Conservation (phyloP, 2,329 filamentous ascomycete genomes). For the Curvularia sp. region DNA sequence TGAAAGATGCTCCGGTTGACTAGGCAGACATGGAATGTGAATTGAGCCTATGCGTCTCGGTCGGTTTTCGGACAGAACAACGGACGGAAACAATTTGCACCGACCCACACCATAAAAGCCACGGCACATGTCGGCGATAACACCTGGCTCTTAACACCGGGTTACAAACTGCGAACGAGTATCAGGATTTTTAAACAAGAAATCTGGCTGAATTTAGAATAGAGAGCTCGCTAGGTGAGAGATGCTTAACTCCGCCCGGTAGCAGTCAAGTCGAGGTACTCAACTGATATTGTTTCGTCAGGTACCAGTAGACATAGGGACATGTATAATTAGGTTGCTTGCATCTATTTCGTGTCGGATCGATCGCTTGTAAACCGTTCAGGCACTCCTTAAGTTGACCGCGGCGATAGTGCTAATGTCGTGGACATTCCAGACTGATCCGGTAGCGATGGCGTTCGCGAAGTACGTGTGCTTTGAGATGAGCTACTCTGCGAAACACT, state of each 20-base stretch:
- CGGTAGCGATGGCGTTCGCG: conserved; percentile 16
- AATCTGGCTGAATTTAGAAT: background rate
- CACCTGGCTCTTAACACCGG: conserved; percentile 12
- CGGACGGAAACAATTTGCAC: background rate
- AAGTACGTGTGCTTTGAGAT: conserved; percentile 3
- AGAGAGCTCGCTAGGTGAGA: too few species aligned
- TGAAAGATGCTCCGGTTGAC: background rate
- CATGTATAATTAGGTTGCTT: background rate
- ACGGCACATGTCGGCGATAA: background rate
- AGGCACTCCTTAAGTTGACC: conserved; percentile 2
- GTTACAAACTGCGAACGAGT: background rate
- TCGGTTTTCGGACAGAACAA: background rate
- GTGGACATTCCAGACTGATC: conserved; percentile 15
- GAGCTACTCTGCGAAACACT: background rate
- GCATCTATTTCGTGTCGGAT: background rate
- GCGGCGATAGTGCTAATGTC: conserved; percentile 7
- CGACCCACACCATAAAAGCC: background rate
- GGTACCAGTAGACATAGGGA: background rate
- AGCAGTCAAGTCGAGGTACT: background rate
- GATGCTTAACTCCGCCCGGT: background rate
- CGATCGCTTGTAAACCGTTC: background rate
- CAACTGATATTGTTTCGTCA: background rate
- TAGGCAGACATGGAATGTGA: background rate
- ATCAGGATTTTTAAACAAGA: background rate
- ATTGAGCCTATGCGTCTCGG: background rate